Evolutionary conservation across 2,329 filamentous ascomycete species (phyloP).

Genomic region (Byssoonygena ceratinophila): DNA sequence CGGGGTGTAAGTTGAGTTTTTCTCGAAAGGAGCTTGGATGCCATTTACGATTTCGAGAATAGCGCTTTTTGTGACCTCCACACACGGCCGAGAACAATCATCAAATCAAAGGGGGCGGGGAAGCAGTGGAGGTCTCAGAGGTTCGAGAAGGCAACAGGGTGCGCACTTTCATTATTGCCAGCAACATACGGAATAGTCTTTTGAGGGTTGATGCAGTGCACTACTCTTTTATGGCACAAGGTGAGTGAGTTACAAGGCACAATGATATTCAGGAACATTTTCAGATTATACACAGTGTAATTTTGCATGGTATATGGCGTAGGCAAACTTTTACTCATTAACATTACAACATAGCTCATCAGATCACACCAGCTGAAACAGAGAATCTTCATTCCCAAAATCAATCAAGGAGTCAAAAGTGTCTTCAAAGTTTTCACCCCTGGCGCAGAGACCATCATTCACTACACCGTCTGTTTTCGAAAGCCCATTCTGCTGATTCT

Average conservation of each 20-base stretch:
- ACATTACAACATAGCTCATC: not conserved
- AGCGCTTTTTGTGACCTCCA: not conserved
- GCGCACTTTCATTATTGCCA: not conserved
- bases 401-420: slow-evolving; percentile 13
- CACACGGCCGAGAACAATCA: not conserved
- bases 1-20: not conserved
- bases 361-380: slow-evolving; percentile 6
- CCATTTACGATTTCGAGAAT: slow-evolving; percentile 6
- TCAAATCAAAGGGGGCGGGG: not conserved
- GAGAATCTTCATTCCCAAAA: slow-evolving; percentile 8
- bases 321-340: no score
- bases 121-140: not conserved
- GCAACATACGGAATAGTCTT: not conserved
- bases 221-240: no score
- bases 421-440: not conserved
- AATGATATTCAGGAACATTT: no score
- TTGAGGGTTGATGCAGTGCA: no score
- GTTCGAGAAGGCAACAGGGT: not conserved
- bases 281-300: no score
- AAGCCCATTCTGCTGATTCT: not conserved
- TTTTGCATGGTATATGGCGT: no score
- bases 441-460: not conserved
- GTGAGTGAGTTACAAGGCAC: no score
- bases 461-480: not conserved
- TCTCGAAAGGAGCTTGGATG: slow-evolving; percentile 1